Evolutionary conservation across 2,329 filamentous ascomycete species (phyloP), one percentile per base, ranked within the genome.

Genomic region (Cladosporium sphaerospermum): DNA sequence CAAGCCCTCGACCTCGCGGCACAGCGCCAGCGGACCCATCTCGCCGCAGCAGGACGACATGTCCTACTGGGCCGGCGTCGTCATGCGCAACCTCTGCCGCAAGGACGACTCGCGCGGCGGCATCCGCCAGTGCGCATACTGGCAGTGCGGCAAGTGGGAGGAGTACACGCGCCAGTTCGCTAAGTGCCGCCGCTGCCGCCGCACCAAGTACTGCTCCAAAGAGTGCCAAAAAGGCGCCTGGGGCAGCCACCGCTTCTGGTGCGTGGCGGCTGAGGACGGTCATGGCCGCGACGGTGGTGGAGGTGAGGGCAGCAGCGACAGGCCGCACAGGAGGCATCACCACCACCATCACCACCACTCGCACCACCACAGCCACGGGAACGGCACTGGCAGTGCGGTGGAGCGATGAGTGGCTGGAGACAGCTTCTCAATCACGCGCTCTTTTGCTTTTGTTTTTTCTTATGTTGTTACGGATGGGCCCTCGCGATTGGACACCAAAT

Each of bases 61-160:
- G 93, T 92, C 96, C 70, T 99, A 99, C 75, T 99, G 93, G 93
- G 93, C 93, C 14, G 93, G 92, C 57, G 93, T 99, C 13, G 93
- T 99, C 43, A 99, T 99, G 93, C 83, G 93, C 59, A 99, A 99
- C 68, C 81, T 99, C 46, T 99, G 93, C 77, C 88, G 93, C 59
- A 99, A 99, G 74, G 93, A 99, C 68, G 93, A 99, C 67, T 89
- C 87, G 9, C 82, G 89, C 45, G 93, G 93, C 40, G 93, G 93
- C 55, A 97, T 99, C 61, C 81, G 93, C 53, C 93, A 99, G 69
- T 99, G 93, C 70, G 93, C 93, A 51, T 96, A 96, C 74, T 99
- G 95, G 74, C 85, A 96, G 71, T 99, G 93, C 70, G 92, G 92
- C 56, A 96, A 95, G 69, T 99, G 93, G 93, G 93, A 99, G 71